Conservation (phyloP, 495 filamentous ascomycete genomes). For the Penicillium argentinense region DNA sequence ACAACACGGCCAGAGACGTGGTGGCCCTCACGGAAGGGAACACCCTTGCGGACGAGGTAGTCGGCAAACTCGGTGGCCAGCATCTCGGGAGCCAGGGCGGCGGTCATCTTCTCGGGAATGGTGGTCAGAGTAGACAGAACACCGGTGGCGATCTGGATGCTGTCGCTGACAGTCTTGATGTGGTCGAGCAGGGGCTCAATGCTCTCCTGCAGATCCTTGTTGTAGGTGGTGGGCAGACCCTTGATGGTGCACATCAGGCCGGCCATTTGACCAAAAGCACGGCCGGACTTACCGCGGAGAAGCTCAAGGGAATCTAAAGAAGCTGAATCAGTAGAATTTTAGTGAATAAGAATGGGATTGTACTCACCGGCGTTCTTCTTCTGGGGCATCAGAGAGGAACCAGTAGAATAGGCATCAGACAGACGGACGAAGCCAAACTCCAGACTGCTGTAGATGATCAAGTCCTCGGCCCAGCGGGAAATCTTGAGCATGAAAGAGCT, state of each 20-base stretch:
- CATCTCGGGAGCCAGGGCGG: slow-evolving; percentile 73
- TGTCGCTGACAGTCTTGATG: slow-evolving; percentile 83
- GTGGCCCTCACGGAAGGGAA: slow-evolving; percentile 76
- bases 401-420: slow-evolving; percentile 85
- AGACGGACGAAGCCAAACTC: slow-evolving; percentile 84
- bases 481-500: slow-evolving; percentile 83
- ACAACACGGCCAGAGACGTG: slow-evolving; percentile 85
- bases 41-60: slow-evolving; percentile 87
- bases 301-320: slow-evolving; percentile 81
- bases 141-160: slow-evolving; percentile 82
- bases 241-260: slow-evolving; percentile 88
- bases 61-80: slow-evolving; percentile 84
- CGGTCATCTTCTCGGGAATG: slow-evolving; percentile 73
- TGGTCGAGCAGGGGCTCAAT: slow-evolving; percentile 86
- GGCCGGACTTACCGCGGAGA: slow-evolving; percentile 80
- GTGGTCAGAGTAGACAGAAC: slow-evolving; percentile 65
- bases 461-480: slow-evolving; percentile 82
- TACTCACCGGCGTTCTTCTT: slow-evolving; percentile 59
- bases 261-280: slow-evolving; percentile 84
- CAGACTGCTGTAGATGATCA: slow-evolving; percentile 81
- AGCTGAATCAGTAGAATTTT: no score
- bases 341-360: neutral
- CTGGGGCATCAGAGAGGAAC: slow-evolving; percentile 87
- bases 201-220: slow-evolving; percentile 92
- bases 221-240: slow-evolving; percentile 86